Conservation (phyloP, 1,139 yeast genomes). For the Tardiomyces depauwii region DNA sequence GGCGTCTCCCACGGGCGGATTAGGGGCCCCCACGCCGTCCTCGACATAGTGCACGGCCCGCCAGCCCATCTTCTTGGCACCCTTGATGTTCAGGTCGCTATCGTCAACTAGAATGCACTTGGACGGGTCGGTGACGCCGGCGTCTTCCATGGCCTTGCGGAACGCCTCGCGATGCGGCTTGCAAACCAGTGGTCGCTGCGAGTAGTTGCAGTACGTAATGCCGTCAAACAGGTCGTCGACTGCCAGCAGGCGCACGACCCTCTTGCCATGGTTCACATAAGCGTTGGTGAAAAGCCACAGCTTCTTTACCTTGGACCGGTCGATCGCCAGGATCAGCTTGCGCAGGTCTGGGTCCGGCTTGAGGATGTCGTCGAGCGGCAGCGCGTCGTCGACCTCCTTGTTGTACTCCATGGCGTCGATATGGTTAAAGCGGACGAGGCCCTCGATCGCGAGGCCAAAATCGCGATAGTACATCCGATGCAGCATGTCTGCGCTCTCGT, state of each 20-base stretch:
- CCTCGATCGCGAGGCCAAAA: conserved; percentile 90
- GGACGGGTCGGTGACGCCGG: conserved; percentile 41
- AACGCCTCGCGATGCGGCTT: conserved; percentile 69
- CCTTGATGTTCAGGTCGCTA: conserved; percentile 36
- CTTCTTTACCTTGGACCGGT: conserved; percentile 37
- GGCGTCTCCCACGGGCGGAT: conserved; percentile 4
- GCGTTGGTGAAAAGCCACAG: conserved; percentile 94
- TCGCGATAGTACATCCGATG: conserved; percentile 70
- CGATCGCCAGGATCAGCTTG: conserved; percentile 24
- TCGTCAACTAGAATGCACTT: conserved; percentile 71
- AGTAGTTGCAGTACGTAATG: conserved; percentile 81
- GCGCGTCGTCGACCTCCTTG: conserved; percentile 77
- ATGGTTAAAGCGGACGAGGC: conserved; percentile 69
- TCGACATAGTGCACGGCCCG: conserved; percentile 48
- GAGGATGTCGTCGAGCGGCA: conserved; percentile 70
- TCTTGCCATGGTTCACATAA: conserved; percentile 73
- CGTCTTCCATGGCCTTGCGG: conserved; percentile 45
- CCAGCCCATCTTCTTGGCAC: conserved; percentile 36
- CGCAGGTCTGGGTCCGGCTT: conserved; percentile 36
- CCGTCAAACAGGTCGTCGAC: conserved; percentile 90
- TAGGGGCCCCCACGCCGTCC: conserved; percentile 1
- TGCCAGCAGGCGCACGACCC: conserved; percentile 65
- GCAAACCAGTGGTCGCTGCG: conserved; percentile 55
- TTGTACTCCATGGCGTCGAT: conserved; percentile 88
- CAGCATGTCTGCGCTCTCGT: conserved; percentile 64